Base-by-base conservation (phyloP, 345 rosid species). In the Brassica rapa region DNA sequence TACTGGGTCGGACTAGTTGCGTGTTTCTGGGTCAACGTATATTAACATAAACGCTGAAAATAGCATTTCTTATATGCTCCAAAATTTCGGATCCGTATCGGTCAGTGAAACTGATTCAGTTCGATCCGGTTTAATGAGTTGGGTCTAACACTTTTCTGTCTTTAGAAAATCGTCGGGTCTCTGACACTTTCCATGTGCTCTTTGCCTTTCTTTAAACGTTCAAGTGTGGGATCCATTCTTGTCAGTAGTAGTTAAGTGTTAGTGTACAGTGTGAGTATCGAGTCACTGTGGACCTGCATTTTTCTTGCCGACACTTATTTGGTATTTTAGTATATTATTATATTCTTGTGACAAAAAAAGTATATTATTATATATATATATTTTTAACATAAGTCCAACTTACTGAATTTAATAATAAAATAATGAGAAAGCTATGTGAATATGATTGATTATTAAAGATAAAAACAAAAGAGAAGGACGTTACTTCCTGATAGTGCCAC, bases 251-350 rank as follows among this genome's bases (percentile, higher is more conserved):
- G 57, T 68, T 53, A 14, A 49, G 72, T 57, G 51, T 66, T 82
- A 68, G 37, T 35, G 1, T 72, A 71, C 72, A 81, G 82, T 60
- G 0, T 25, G 76, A 55, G 75, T 72, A 74, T 32, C 30, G 39
- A 35, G 10, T 35, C n/a, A 14, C 8, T 3, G 75, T 78, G 84
- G 83, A 85, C 27, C 85, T 75, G 63, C 25, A 49, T 29, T 16
- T 69, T 68, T 25, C 10, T 72, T 88, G 88, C 89, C 93, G 93
- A 91, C 93, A 84, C 86, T 81, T 85, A 56, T 62, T 32, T 43
- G n/a, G 46, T 63, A 63, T 77, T 53, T 61, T 61, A 1, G 51
- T 43, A 43, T 43, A 43, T 43, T 43, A 43, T 43, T 43, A 43
- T 68, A 27, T 2, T 10, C 29, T 25, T 25, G 29, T 25, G 29